Percentiles rank a stretch among this genome's conserved stretches.
Evolutionary conservation across 148 eudicot species (phyloP).

Genomic region (Rhododendron vialii): DNA sequence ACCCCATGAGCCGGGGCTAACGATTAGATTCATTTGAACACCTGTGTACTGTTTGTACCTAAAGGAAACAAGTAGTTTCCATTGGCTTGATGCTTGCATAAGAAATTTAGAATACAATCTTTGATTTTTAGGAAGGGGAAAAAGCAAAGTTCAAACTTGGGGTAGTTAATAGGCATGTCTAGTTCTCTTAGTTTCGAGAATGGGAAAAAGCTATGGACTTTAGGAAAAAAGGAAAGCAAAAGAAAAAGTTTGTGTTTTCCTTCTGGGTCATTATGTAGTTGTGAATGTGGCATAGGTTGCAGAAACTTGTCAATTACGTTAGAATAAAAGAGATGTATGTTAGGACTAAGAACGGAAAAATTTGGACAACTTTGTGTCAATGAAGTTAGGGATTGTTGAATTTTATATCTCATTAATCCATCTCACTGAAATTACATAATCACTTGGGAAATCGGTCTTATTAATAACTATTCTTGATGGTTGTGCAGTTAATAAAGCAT

Average conservation of each 20-base stretch:
- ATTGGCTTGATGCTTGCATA: neutral
- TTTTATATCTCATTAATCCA: neutral
- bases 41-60: neutral
- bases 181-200: neutral
- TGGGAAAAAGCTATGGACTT: neutral
- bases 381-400: neutral
- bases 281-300: neutral
- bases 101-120: neutral
- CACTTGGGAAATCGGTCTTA: neutral
- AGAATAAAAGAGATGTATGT: neutral
- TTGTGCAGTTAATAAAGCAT: conserved; percentile 77
- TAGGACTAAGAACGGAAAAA: neutral
- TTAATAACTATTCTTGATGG: neutral
- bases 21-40: neutral
- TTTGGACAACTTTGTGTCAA: too few relatives aligned
- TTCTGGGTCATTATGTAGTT: neutral
- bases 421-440: neutral
- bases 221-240: neutral
- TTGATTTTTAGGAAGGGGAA: neutral
- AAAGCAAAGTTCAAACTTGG: neutral
- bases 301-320: neutral
- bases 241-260: neutral
- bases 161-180: neutral
- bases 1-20: too few relatives aligned
- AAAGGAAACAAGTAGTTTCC: neutral